These are phyloP conservation scores for Pseudognaphalium luteoalbum DNA, from an alignment of 129 eudicot genomes.

Conservation along the genomic window DNA sequence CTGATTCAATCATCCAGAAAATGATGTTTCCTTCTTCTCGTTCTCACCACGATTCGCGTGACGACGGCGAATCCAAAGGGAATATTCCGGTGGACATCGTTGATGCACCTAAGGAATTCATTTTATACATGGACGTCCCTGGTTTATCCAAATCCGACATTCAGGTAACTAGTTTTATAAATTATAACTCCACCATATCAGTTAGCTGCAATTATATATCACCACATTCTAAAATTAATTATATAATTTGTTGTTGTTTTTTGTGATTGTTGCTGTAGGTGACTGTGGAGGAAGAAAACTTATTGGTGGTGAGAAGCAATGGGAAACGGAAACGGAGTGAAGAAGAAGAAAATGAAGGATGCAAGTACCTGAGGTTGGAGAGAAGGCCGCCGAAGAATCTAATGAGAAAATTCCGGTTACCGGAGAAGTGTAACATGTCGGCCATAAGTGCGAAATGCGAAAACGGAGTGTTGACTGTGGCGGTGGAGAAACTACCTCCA, in stretches of 20 bases:
- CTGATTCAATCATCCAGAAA: constrained; percentile 41
- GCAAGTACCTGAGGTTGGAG: constrained; percentile 74
- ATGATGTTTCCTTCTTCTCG: constrained; percentile 25
- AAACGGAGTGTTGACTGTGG: constrained; percentile 72
- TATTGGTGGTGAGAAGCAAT: constrained; percentile 59
- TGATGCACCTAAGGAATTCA: constrained; percentile 52
- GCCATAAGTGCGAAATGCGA: constrained; percentile 71
- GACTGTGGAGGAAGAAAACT: constrained; percentile 66
- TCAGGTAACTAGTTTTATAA: constrained; percentile 42
- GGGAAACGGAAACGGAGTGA: constrained; percentile 70
- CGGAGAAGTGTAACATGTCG: constrained; percentile 50
- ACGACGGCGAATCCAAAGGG: constrained; percentile 23
- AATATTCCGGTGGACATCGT: constrained; percentile 53
- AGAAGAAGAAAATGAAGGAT: constrained; percentile 60
- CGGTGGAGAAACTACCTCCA: constrained; percentile 71
- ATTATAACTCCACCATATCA: background rate
- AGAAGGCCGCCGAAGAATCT: constrained; percentile 50
- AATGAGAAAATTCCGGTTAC: constrained; percentile 66
- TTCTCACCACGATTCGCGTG: constrained; percentile 20
- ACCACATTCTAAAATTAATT: too few relatives aligned
- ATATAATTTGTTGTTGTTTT: too few relatives aligned
- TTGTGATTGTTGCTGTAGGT: constrained; percentile 40
- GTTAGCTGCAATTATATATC: background rate
- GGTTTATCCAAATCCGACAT: constrained; percentile 82
- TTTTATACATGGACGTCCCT: constrained; percentile 69